These are phyloP conservation scores for Pichia gijzeniarum DNA, from an alignment of 805 yeast species.

Conservation along the genomic window DNA sequence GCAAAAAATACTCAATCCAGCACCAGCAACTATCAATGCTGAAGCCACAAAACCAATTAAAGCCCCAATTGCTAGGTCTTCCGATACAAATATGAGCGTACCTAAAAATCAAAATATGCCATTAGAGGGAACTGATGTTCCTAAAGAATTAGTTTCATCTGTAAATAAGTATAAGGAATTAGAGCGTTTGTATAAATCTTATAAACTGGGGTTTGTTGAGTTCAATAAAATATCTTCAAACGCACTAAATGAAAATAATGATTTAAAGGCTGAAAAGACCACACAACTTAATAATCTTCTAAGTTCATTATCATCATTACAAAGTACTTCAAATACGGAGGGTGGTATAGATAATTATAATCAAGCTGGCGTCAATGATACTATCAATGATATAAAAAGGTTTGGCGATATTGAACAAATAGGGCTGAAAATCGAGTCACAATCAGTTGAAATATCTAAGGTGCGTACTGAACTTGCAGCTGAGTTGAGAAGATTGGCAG, in stretches of 20 bases:
- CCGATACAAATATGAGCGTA: not conserved
- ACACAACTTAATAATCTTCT: constrained; percentile 4
- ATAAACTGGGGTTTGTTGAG: constrained; percentile 23
- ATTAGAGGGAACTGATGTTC: no score
- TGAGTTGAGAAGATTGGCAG: constrained; percentile 24
- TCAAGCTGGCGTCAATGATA: not conserved
- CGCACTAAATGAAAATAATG: not conserved
- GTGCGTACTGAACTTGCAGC: constrained; percentile 21
- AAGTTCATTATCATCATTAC: constrained; percentile 7
- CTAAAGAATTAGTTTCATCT: constrained; percentile 3
- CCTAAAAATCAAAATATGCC: not conserved
- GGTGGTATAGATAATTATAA: not conserved
- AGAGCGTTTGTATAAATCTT: constrained; percentile 3
- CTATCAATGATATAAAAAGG: not conserved
- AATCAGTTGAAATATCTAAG: constrained; percentile 13
- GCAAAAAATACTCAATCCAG: not conserved
- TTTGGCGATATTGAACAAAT: constrained; percentile 13
- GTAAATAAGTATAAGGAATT: constrained; percentile 7
- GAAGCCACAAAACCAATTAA: not conserved
- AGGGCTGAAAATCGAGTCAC: constrained; percentile 17
- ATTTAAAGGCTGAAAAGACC: not conserved
- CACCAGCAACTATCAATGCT: not conserved
- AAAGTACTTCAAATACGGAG: not conserved
- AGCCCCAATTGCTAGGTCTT: not conserved
- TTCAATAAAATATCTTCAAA: constrained; percentile 12